These are phyloP conservation scores for Colletotrichum karsti DNA, from an alignment of 2,329 filamentous ascomycete species.

Conservation along the genomic window DNA sequence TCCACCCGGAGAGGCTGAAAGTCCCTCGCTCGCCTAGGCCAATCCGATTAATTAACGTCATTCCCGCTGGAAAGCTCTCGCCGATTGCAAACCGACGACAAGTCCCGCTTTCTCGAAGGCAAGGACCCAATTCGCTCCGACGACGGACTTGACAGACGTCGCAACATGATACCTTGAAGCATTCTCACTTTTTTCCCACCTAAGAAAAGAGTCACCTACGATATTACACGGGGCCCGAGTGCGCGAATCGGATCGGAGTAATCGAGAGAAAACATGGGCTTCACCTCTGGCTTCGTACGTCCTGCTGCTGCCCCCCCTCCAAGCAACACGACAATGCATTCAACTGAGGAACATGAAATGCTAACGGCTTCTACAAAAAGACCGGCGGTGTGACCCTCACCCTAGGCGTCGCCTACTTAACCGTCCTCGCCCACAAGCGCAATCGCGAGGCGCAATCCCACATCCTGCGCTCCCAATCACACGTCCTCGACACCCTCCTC, in stretches of 20 bases:
- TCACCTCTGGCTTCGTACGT: slow-evolving; percentile 78
- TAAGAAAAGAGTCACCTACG: not conserved
- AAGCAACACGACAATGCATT: not conserved
- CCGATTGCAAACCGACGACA: not conserved
- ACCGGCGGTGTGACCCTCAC: slow-evolving; percentile 81
- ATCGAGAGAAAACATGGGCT: slow-evolving; percentile 65
- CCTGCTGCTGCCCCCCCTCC: not conserved
- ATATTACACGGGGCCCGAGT: not conserved
- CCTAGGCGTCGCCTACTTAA: slow-evolving; percentile 76
- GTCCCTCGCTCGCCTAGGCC: slow-evolving; percentile 7
- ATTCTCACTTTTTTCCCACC: not conserved
- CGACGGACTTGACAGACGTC: not conserved
- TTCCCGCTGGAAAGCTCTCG: slow-evolving; percentile 17
- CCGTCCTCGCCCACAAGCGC: slow-evolving; percentile 74
- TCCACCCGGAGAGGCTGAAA: slow-evolving; percentile 28
- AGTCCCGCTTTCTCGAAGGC: slow-evolving; percentile 18
- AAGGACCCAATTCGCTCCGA: slow-evolving; percentile 11
- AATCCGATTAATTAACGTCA: slow-evolving; percentile 26
- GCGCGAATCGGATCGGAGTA: slow-evolving; percentile 3
- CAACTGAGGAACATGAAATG: not conserved
- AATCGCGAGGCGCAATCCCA: slow-evolving; percentile 69
- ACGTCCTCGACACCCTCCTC: slow-evolving; percentile 61
- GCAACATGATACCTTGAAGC: slow-evolving; percentile 26
- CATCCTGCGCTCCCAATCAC: slow-evolving; percentile 64
- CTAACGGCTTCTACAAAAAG: slow-evolving; percentile 47